Evolutionary conservation across 257 asterid species (phyloP).

Genomic region (Eustoma russellianum): DNA sequence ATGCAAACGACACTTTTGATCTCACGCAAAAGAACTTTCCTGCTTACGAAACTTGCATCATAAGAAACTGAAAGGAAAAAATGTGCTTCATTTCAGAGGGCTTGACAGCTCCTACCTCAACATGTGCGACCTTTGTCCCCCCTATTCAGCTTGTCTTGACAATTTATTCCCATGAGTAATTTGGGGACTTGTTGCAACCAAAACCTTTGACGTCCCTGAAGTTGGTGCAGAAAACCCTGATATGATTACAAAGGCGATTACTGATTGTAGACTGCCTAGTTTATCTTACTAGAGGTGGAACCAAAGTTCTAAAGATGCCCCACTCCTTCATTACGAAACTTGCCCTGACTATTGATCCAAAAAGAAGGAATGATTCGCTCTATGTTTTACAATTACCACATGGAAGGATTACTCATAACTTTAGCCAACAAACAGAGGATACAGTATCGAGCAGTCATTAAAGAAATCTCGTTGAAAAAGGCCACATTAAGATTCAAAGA

Average conservation of each 20-base stretch:
- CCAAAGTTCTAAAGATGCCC: too few species aligned
- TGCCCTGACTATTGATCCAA: too few species aligned
- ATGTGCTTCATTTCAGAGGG: background rate
- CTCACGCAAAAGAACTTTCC: slow-evolving; percentile 12
- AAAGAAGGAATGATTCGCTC: too few species aligned
- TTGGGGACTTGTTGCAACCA: slow-evolving; percentile 20
- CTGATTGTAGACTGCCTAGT: background rate
- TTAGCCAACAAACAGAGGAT: too few species aligned
- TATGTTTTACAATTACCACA: too few species aligned
- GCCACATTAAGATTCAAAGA: too few species aligned
- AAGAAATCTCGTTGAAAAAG: too few species aligned
- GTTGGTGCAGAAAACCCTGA: slow-evolving; percentile 16
- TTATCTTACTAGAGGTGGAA: too few species aligned
- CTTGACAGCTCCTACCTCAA: slow-evolving; percentile 10
- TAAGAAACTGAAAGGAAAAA: background rate
- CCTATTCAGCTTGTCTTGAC: too few species aligned
- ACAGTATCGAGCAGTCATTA: too few species aligned
- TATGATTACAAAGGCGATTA: background rate
- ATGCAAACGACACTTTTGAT: slow-evolving; percentile 11
- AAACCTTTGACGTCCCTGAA: slow-evolving; percentile 20
- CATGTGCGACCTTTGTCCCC: slow-evolving; percentile 2
- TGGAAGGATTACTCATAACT: too few species aligned
- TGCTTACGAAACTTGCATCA: background rate
- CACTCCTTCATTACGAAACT: too few species aligned
- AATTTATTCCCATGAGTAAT: slow-evolving; percentile 19